Conservation (phyloP, 805 yeast genomes). For the Blastobotrys attinorum region DNA sequence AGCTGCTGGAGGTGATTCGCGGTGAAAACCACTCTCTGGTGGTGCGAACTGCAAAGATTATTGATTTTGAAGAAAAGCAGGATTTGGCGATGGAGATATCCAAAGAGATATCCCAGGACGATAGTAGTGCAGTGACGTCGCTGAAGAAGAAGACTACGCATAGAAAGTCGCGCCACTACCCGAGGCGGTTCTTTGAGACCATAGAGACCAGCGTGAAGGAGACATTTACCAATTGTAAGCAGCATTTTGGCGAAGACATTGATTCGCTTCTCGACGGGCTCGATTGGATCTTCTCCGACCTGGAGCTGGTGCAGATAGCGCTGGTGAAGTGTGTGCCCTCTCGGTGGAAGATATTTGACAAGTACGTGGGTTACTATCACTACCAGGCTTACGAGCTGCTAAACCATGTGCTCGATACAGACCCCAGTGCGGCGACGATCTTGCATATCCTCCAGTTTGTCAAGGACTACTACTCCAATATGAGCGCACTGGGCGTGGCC, state of each 20-base stretch:
- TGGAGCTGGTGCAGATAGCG: slow-evolving; percentile 55
- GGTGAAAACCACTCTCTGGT: slow-evolving; percentile 61
- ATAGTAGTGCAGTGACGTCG: slow-evolving; percentile 1
- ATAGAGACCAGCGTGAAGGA: slow-evolving; percentile 54
- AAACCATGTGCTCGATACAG: slow-evolving; percentile 51
- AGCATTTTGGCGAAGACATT: slow-evolving; percentile 41
- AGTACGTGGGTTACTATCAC: slow-evolving; percentile 60
- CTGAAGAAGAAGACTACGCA: slow-evolving; percentile 8
- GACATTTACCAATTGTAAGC: slow-evolving; percentile 59
- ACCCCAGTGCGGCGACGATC: slow-evolving; percentile 74
- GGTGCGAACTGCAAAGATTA: slow-evolving; percentile 62
- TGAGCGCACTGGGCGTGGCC: slow-evolving; percentile 43
- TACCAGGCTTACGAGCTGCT: slow-evolving; percentile 54
- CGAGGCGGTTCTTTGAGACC: slow-evolving; percentile 48
- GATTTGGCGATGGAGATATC: slow-evolving; percentile 48
- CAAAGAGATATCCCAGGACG: slow-evolving; percentile 25
- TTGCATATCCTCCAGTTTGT: slow-evolving; percentile 72
- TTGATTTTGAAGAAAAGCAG: slow-evolving; percentile 73
- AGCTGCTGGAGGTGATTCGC: slow-evolving; percentile 64
- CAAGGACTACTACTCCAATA: slow-evolving; percentile 49
- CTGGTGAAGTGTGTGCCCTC: slow-evolving; percentile 55
- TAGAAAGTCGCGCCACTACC: slow-evolving; percentile 47
- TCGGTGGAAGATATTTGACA: slow-evolving; percentile 64
- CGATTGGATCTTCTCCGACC: slow-evolving; percentile 79
- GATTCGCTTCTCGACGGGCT: slow-evolving; percentile 61